Evolutionary conservation across 768 basidiomycete species (phyloP).

Genomic region (Sutorius australiensis): DNA sequence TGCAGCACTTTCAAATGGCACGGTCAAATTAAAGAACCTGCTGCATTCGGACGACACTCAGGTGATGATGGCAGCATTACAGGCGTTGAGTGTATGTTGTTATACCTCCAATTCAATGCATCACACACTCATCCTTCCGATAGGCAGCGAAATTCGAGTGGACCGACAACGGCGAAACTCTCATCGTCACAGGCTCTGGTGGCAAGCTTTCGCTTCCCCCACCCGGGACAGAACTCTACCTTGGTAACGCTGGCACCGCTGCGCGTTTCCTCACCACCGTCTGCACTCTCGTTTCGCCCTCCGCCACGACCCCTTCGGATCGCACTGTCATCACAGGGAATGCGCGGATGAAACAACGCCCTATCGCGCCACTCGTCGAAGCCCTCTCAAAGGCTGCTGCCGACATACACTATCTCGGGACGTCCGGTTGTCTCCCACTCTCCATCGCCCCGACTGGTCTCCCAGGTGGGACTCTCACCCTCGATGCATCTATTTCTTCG

Average conservation of each 20-base stretch:
- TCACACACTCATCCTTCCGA: neutral
- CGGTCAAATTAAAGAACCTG: conserved; percentile 83
- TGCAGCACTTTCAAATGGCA: conserved; percentile 86
- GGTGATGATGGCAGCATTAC: conserved; percentile 96
- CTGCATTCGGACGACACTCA: conserved; percentile 98
- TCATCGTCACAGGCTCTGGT: conserved; percentile 85
- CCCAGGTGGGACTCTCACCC: conserved; percentile 73
- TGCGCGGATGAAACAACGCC: conserved; percentile 97
- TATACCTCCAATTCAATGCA: neutral
- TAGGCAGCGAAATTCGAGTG: conserved; percentile 90
- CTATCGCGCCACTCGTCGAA: conserved; percentile 91
- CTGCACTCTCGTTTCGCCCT: conserved; percentile 75
- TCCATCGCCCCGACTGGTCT: conserved; percentile 82
- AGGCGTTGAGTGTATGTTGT: conserved; percentile 69
- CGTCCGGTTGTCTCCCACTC: conserved; percentile 82
- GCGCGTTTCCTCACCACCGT: conserved; percentile 97
- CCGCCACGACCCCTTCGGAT: conserved; percentile 32
- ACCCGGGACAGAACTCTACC: conserved; percentile 84
- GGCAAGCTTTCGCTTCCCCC: conserved; percentile 76
- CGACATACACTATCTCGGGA: conserved; percentile 72
- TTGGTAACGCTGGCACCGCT: conserved; percentile 96
- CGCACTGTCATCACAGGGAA: conserved; percentile 92
- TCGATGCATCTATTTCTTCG: conserved; percentile 92
- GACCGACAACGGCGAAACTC: conserved; percentile 95
- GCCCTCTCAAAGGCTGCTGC: conserved; percentile 82